Evolutionary conservation across 2,329 filamentous ascomycete genomes (phyloP).

Genomic region (Mycocentrospora acerina): DNA sequence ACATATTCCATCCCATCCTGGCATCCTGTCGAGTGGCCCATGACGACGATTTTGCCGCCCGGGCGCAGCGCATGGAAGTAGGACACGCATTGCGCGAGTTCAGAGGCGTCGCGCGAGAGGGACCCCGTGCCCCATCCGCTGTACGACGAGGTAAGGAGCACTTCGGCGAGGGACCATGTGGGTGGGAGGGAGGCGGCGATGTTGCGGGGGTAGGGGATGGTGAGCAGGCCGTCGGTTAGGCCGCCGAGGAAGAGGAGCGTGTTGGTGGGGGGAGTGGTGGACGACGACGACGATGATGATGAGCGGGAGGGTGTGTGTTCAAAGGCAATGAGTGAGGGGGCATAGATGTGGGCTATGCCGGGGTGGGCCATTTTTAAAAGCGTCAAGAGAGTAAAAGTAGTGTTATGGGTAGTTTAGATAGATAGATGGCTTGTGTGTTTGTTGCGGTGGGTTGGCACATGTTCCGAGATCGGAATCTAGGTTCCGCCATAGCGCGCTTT

Average conservation of each 20-base stretch:
- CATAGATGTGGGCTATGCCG: conserved; percentile 47
- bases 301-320: conserved; percentile 44
- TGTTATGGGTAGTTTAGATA: too few species aligned
- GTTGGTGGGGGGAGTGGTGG: conserved; percentile 45
- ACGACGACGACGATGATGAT: too few species aligned
- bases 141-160: conserved; percentile 56
- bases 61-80: conserved; percentile 50
- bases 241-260: conserved; percentile 71
- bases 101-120: conserved; percentile 56
- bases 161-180: conserved; percentile 56
- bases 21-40: conserved; percentile 69
- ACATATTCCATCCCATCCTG: conserved; percentile 70
- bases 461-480: too few species aligned
- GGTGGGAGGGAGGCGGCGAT: conserved; percentile 53
- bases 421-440: too few species aligned
- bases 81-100: conserved; percentile 54
- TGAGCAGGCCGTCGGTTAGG: conserved; percentile 68
- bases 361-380: conserved; percentile 40
- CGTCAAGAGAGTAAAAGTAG: too few species aligned
- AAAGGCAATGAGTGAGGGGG: conserved; percentile 47
- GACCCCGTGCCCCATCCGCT: conserved; percentile 57
- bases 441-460: too few species aligned
- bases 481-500: too few species aligned
- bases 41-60: conserved; percentile 60
- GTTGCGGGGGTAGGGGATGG: conserved; percentile 58